phyloP scores from a whole-genome alignment of 805 yeast species.

The Saturnispora sanitii region DNA sequence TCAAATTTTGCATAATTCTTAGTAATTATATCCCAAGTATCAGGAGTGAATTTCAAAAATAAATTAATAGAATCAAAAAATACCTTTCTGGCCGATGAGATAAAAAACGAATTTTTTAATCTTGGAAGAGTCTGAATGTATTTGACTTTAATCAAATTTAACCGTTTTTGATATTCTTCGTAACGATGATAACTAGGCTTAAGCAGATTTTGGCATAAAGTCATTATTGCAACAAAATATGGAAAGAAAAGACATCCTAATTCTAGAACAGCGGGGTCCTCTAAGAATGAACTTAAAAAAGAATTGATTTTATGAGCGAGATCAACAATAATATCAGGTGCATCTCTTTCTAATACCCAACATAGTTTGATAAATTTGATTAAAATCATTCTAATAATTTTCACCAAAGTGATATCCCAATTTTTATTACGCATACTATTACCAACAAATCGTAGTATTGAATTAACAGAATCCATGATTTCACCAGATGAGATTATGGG shows the following conservation, averaged over 20 bases:
- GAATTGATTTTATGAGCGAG: no score
- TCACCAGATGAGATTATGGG: slow-evolving; percentile 8
- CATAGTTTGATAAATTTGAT: slow-evolving; percentile 19
- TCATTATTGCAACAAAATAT: slow-evolving; percentile 16
- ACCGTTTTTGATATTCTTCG: slow-evolving; percentile 8
- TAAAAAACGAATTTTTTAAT: slow-evolving; percentile 14
- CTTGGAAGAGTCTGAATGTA: slow-evolving; percentile 12
- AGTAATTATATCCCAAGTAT: slow-evolving; percentile 23
- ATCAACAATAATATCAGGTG: slow-evolving; percentile 9
- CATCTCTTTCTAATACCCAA: slow-evolving; percentile 16
- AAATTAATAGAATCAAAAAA: slow-evolving; percentile 19
- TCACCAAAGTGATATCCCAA: slow-evolving; percentile 3
- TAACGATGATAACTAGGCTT: slow-evolving; percentile 7
- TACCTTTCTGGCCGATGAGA: slow-evolving; percentile 8
- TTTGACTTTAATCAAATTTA: slow-evolving; percentile 12
- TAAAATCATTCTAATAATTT: slow-evolving; percentile 17
- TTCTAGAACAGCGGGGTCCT: slow-evolving; percentile 7
- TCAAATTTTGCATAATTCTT: slow-evolving; percentile 11
- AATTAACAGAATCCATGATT: slow-evolving; percentile 1
- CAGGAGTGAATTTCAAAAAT: slow-evolving; percentile 15
- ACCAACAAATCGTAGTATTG: slow-evolving; percentile 7
- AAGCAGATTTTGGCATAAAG: slow-evolving; percentile 14
- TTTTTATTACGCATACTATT: slow-evolving; percentile 1
- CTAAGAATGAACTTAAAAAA: slow-evolving; percentile 15
- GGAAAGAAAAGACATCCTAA: slow-evolving; percentile 16